A percentile compares a stretch with the other conserved stretches of the same genome.
Conservation (phyloP, 805 yeast genomes). For the Komagataella mondaviorum region DNA sequence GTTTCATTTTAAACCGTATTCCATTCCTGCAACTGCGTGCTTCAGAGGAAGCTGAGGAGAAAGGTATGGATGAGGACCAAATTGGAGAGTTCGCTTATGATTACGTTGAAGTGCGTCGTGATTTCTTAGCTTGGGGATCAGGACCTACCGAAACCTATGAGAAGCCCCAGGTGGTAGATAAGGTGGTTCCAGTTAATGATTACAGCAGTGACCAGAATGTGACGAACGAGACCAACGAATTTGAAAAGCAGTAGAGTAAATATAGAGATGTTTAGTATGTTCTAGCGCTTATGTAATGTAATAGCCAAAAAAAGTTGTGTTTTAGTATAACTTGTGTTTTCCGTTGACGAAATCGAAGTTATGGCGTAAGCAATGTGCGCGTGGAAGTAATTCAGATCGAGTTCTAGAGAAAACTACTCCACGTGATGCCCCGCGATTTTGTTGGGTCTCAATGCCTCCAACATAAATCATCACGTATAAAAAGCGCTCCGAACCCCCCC, state of each 20-base stretch:
- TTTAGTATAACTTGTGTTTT: background rate
- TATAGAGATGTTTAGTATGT: background rate
- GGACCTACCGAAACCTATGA: background rate
- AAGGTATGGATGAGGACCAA: constrained; percentile 92
- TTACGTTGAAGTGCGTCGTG: constrained; percentile 92
- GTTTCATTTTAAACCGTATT: constrained; percentile 57
- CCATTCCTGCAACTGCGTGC: constrained; percentile 80
- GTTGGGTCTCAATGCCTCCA: background rate
- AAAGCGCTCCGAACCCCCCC: background rate
- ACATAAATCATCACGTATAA: background rate
- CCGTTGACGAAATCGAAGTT: too few species aligned
- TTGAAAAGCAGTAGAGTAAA: background rate
- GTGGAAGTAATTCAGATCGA: too few species aligned
- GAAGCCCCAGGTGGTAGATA: background rate
- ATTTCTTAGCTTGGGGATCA: constrained; percentile 44
- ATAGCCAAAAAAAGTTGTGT: background rate
- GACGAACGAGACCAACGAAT: background rate
- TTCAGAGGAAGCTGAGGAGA: constrained; percentile 71
- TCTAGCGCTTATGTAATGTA: background rate
- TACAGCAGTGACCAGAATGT: background rate
- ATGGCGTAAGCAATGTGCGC: too few species aligned
- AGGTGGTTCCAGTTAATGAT: background rate
- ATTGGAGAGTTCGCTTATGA: constrained; percentile 99
- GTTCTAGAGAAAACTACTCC: background rate
- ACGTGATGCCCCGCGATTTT: background rate